Evolutionary conservation across 257 asterid genomes (phyloP), one percentile per base, ranked within the genome.

Genomic region (Nicotiana benthamiana): DNA sequence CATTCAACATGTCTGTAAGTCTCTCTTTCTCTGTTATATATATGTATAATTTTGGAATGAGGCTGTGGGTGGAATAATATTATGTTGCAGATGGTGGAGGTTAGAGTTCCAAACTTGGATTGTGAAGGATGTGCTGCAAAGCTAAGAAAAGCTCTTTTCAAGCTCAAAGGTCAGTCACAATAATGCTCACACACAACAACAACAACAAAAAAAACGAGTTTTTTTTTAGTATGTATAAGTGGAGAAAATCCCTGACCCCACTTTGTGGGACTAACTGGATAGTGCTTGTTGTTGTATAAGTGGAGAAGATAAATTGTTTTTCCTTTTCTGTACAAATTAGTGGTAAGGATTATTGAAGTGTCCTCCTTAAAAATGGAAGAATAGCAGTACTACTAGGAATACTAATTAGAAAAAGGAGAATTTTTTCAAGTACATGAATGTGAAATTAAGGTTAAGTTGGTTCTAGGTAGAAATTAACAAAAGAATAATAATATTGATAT

Each of bases 31-130:
- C 24, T 34, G 12, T 80, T 34, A 3, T 32, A 0, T 34, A 3
- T 32, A 0, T 32, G 6, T 36, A 75, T 3, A 6, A 40, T 1
- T 43, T 70, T 17, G 30, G 11, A 20, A 22, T 54, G 46, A 54
- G 22, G 18, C 17, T 17, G 22, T 48, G 84, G 6, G 9, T 82
- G 74, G 0, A 1, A 48, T 53, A 48, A 2, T 46, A 1, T 4
- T 48, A 63, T 40, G 68, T 59, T 52, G 83, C 60, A 91, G 93
- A 89, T 88, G 93, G 89, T 92, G 70, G 97, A 91, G 74, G 88
- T 92, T 32, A 89, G 96, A 86, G 97, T 92, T 84, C 97, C 97
- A 20, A 92, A 92, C 82, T 83, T 92, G 90, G 97, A 92, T 56
- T 92, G 97, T 63, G 93, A 91, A 63, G 97, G 97, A 43, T 92